Evolutionary conservation across 2,329 filamentous ascomycete genomes (phyloP).

Genomic region (Lachnellula cervina): DNA sequence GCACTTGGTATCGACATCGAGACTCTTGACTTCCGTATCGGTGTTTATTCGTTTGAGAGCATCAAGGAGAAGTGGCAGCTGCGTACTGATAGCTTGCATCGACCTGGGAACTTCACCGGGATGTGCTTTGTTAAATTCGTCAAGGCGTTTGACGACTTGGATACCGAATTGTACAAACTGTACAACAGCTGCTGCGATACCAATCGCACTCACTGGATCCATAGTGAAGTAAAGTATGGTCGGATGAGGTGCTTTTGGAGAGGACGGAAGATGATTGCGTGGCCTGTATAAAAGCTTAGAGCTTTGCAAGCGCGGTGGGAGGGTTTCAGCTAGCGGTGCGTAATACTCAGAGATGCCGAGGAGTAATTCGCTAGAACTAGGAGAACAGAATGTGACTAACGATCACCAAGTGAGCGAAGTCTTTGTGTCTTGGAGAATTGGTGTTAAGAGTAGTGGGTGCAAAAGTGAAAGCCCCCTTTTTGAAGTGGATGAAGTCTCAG

Average conservation of each 20-base stretch:
- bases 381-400: too few species aligned
- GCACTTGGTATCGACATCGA: slow-evolving; percentile 19
- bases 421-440: too few species aligned
- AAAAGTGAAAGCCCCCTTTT: too few species aligned
- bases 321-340: too few species aligned
- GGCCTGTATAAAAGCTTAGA: not conserved
- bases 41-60: slow-evolving; percentile 11
- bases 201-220: slow-evolving; percentile 17
- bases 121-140: slow-evolving; percentile 8
- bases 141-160: slow-evolving; percentile 7
- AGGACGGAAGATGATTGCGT: too few species aligned
- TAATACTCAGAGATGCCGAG: too few species aligned
- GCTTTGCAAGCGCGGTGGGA: too few species aligned
- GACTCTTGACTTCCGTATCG: slow-evolving; percentile 4
- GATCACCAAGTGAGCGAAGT: too few species aligned
- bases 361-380: too few species aligned
- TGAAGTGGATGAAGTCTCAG: too few species aligned
- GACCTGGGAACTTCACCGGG: slow-evolving; percentile 10
- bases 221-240: not conserved
- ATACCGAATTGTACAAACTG: slow-evolving; percentile 17
- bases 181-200: slow-evolving; percentile 13
- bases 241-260: too few species aligned
- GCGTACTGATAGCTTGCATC: slow-evolving; percentile 9
- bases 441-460: too few species aligned
- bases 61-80: slow-evolving; percentile 13